These are phyloP conservation scores for Penicillium brasilianum DNA, from an alignment of 2,329 filamentous ascomycete genomes.

Conservation along the genomic window DNA sequence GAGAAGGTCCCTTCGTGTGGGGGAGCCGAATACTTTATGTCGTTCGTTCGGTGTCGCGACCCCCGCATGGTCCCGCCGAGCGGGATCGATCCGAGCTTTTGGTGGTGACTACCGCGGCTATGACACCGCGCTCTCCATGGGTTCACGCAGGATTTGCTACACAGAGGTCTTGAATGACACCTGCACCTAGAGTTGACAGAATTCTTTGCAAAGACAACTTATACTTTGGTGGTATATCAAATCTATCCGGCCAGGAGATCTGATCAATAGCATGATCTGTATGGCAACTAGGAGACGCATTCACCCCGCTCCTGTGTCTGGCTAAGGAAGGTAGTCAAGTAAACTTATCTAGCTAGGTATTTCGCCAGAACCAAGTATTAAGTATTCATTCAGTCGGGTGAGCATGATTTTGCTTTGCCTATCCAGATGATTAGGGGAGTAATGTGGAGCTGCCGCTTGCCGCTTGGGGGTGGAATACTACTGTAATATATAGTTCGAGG, in stretches of 20 bases:
- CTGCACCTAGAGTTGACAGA: not conserved
- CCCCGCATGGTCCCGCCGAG: constrained; percentile 29
- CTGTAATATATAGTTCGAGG: too few relatives aligned
- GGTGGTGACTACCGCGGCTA: constrained; percentile 19
- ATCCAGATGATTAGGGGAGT: too few relatives aligned
- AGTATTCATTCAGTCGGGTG: too few relatives aligned
- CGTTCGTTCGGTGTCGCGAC: constrained; percentile 14
- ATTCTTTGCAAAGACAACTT: not conserved
- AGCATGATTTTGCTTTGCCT: too few relatives aligned
- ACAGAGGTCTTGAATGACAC: not conserved
- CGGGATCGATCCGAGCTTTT: constrained; percentile 22
- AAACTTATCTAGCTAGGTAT: too few relatives aligned
- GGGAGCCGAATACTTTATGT: constrained; percentile 24
- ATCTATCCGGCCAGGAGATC: not conserved
- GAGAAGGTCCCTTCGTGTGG: not conserved
- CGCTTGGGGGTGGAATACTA: too few relatives aligned
- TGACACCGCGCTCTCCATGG: constrained; percentile 3
- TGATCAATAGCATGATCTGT: not conserved
- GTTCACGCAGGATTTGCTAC: not conserved
- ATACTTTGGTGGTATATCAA: not conserved
- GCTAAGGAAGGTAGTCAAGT: too few relatives aligned
- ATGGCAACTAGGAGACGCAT: not conserved
- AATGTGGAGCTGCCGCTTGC: too few relatives aligned
- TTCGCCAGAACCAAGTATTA: too few relatives aligned
- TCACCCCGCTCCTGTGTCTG: not conserved